Evolutionary conservation across 306 rosid species (phyloP).

Genomic region (Malus orientalis): DNA sequence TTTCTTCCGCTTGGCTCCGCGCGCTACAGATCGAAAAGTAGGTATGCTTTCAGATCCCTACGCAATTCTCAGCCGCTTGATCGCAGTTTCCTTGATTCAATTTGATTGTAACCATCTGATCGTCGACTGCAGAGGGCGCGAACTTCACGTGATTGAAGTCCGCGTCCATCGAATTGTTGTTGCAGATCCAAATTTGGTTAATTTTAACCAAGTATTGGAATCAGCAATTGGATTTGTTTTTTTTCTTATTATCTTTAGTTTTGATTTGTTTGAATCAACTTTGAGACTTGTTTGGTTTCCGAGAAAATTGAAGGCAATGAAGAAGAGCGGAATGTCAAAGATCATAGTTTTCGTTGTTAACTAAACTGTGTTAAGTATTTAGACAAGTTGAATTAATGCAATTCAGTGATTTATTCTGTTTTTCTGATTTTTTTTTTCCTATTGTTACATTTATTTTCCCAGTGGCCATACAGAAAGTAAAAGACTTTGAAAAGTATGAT

Average conservation of each 20-base stretch:
- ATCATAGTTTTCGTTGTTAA: not conserved
- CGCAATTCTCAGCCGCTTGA: not conserved
- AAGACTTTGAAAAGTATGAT: not conserved
- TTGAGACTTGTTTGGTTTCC: constrained; percentile 12
- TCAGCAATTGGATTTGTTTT: not conserved
- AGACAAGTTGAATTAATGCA: constrained; percentile 9
- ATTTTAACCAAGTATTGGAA: not conserved
- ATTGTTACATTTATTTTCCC: not conserved
- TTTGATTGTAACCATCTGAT: not conserved
- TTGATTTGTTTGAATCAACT: not conserved
- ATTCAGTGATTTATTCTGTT: not conserved
- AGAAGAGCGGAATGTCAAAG: not conserved
- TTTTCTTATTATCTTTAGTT: not conserved
- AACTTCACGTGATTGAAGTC: not conserved
- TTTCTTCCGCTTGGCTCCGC: constrained; percentile 11
- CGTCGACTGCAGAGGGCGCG: not conserved
- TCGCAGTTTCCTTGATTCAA: not conserved
- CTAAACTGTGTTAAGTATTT: constrained; percentile 17
- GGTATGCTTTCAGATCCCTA: constrained; percentile 38
- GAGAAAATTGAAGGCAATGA: constrained; percentile 3
- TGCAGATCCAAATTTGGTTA: constrained; percentile 2
- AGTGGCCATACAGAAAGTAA: not conserved
- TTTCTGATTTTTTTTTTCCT: not conserved
- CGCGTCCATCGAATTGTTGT: constrained; percentile 14
- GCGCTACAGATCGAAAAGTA: constrained; percentile 47